These are phyloP conservation scores for Globisporangium camurandrum DNA, from an alignment of 352 stramenopile species.

Conservation along the genomic window DNA sequence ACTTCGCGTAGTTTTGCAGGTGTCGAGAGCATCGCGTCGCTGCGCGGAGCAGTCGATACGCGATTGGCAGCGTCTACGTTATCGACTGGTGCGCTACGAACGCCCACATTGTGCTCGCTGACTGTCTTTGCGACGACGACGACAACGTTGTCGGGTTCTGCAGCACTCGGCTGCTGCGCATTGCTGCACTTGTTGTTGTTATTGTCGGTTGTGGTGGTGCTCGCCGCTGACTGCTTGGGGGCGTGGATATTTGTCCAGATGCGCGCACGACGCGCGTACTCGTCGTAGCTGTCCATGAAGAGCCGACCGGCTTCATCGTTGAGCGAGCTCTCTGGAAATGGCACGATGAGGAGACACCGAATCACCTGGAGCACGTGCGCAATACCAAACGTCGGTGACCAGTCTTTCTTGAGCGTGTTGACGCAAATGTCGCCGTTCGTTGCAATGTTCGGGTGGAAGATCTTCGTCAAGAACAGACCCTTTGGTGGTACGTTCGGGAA, in stretches of 20 bases:
- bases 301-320: conserved; percentile 98
- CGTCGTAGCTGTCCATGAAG: conserved; percentile 99
- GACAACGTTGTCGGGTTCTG: neutral
- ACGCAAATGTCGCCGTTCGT: conserved; percentile 98
- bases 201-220: neutral
- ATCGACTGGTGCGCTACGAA: neutral
- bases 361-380: conserved; percentile 97
- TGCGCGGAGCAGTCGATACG: no score
- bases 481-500: conserved; percentile 82
- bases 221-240: conserved; percentile 22
- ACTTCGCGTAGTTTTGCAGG: conserved; percentile 5
- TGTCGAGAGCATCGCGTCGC: neutral
- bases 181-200: neutral
- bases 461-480: conserved; percentile 98
- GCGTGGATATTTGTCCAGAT: conserved; percentile 91
- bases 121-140: neutral
- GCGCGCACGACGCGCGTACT: conserved; percentile 88
- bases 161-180: neutral
- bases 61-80: neutral
- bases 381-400: conserved; percentile 91
- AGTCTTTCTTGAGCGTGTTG: conserved; percentile 99
- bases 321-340: conserved; percentile 97
- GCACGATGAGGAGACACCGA: conserved; percentile 98
- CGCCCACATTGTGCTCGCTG: neutral
- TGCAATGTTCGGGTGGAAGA: conserved; percentile 99